phyloP scores from a whole-genome alignment of 2,329 filamentous ascomycete genomes.

The Arthrobotrys musiformis region DNA sequence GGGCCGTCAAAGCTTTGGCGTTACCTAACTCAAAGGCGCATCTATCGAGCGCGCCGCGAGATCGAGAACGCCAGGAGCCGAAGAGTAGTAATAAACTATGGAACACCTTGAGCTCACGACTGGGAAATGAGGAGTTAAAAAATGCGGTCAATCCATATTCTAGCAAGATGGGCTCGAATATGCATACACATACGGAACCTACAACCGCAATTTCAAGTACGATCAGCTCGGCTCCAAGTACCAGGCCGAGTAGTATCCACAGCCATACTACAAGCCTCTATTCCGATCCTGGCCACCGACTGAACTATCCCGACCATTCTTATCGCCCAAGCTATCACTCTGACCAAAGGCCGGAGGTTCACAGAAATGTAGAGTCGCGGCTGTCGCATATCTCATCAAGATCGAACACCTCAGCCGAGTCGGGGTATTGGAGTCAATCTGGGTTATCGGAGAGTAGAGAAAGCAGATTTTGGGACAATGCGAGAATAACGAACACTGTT shows the following conservation, averaged over 20 bases:
- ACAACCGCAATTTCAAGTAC: slow-evolving; percentile 33
- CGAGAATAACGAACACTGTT: slow-evolving; percentile 38
- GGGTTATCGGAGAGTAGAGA: slow-evolving; percentile 33
- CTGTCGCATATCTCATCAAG: slow-evolving; percentile 41
- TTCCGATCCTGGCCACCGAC: background rate
- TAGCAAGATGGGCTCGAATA: background rate
- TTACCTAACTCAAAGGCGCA: slow-evolving; percentile 52
- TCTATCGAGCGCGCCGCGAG: slow-evolving; percentile 17
- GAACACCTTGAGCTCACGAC: slow-evolving; percentile 19
- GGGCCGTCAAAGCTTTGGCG: slow-evolving; percentile 34
- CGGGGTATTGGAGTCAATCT: slow-evolving; percentile 25
- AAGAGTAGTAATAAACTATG: slow-evolving; percentile 45
- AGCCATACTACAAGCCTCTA: background rate
- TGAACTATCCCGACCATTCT: background rate
- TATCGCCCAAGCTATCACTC: slow-evolving; percentile 35
- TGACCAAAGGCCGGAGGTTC: slow-evolving; percentile 16
- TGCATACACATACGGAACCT: background rate
- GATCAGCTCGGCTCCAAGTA: slow-evolving; percentile 31
- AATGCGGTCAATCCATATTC: slow-evolving; percentile 33
- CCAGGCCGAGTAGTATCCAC: slow-evolving; percentile 17
- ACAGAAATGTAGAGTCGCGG: slow-evolving; percentile 32
- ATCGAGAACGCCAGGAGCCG: slow-evolving; percentile 29
- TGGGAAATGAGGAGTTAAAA: background rate
- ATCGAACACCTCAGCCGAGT: slow-evolving; percentile 36
- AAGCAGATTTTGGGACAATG: slow-evolving; percentile 49